Base-by-base conservation (phyloP, 2,329 filamentous ascomycete species). In the Lecanicillium sp. region DNA sequence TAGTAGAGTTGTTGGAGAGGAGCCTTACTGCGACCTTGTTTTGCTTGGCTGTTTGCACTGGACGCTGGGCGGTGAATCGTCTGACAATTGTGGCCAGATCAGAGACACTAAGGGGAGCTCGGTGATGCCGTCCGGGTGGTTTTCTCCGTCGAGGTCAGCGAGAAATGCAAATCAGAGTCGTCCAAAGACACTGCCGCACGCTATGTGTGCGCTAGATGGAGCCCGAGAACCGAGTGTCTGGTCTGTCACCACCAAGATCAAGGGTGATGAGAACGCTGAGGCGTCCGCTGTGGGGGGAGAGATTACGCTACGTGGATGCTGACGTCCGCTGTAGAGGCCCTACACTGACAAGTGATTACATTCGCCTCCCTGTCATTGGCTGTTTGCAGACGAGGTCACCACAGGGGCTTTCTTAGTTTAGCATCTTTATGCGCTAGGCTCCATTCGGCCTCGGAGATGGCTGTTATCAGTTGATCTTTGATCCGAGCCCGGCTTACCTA, bases 321-420 rank as follows among this genome's bases (percentile, higher is more conserved):
- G 37, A 39, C n/a, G 40, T 30, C 17, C 31, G 7, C 30, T 30
- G 36, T 9, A 29, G 29, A 25, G 39, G 27, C 40, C 28, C 34
- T 42, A 33, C 36, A 34, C 17, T 34, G 27, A 20, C 28, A 13
- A 13, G 13, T 40, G 51, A 56, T 56, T 56, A 55, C 52, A 56
- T 56, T 54, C 36, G 10, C 42, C 15, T 4, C 2, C 2, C 28
- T 18, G 8, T 44, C 17, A 55, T 56, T 54, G 53, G 53, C 17
- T 34, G 29, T 14, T 34, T 19, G 29, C 30, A 37, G 28, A 22
- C 20, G 20, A 35, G 36, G 22, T 25, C 22, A 25, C 40, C 40
- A 36, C 40, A 39, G 33, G 35, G 36, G 14, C 20, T 35, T 36
- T 34, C 33, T 30, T 33, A 37, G 33, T 22, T 36, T 33, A 31